Conservation (phyloP, 805 yeast genomes). For the Lachancea cidri region DNA sequence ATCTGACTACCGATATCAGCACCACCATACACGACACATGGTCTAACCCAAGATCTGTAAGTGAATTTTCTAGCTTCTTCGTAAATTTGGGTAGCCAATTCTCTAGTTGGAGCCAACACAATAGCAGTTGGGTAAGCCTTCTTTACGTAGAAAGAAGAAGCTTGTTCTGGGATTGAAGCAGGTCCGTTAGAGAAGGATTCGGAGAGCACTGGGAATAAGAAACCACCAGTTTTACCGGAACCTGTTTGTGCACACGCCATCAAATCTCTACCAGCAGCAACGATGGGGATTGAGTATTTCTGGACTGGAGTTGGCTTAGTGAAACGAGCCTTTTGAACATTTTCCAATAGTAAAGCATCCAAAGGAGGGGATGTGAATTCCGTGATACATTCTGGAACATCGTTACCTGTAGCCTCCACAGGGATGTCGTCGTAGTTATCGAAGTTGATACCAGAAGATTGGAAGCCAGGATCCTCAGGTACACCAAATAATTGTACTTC, state of each 20-base stretch:
- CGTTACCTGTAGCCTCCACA: constrained; percentile 93
- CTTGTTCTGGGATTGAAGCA: constrained; percentile 44
- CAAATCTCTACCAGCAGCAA: constrained; percentile 82
- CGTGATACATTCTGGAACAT: constrained; percentile 89
- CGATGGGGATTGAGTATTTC: constrained; percentile 89
- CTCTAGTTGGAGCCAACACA: constrained; percentile 98
- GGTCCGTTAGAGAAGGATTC: constrained; percentile 91
- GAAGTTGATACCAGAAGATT: constrained; percentile 95
- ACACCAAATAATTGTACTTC: constrained; percentile 89
- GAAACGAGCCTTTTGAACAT: constrained; percentile 84
- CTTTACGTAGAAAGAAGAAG: constrained; percentile 44
- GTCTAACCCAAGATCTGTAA: constrained; percentile 97
- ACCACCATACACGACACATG: constrained; percentile 98
- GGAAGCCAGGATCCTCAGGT: constrained; percentile 54
- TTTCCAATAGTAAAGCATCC: constrained; percentile 78
- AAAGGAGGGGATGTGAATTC: constrained; percentile 89
- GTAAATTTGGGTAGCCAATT: constrained; percentile 91
- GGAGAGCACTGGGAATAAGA: constrained; percentile 93
- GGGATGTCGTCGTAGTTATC: constrained; percentile 99
- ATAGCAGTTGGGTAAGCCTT: constrained; percentile 93
- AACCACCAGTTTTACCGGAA: constrained; percentile 99
- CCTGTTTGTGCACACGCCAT: constrained; percentile 99
- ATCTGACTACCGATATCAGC: constrained; percentile 87
- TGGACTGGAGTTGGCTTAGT: constrained; percentile 95
- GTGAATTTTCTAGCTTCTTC: constrained; percentile 95